These are phyloP conservation scores for Plenodomus lindquistii DNA, from an alignment of 2,329 filamentous ascomycete genomes.

Conservation along the genomic window DNA sequence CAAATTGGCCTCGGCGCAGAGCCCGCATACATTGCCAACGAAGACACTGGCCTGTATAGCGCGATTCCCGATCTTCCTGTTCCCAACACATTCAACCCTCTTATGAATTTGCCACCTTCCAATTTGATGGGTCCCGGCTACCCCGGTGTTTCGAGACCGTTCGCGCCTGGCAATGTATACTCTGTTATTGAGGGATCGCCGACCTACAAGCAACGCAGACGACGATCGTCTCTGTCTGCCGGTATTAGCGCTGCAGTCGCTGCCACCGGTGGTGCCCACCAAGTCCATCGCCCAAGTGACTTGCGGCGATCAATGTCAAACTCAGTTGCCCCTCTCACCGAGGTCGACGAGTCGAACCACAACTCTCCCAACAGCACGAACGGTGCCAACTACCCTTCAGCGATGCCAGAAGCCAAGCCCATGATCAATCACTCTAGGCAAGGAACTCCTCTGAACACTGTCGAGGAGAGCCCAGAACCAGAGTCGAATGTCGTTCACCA, in stretches of 20 bases:
- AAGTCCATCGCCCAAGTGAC: slow-evolving; percentile 81
- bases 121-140: slow-evolving; percentile 82
- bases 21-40: slow-evolving; percentile 96
- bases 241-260: slow-evolving; percentile 74
- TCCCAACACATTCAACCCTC: slow-evolving; percentile 77
- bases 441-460: slow-evolving; percentile 82
- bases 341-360: slow-evolving; percentile 76
- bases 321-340: slow-evolving; percentile 79
- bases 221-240: slow-evolving; percentile 89
- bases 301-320: slow-evolving; percentile 87
- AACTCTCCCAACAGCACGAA: slow-evolving; percentile 79
- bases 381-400: slow-evolving; percentile 58
- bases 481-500: slow-evolving; percentile 71
- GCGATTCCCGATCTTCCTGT: slow-evolving; percentile 87
- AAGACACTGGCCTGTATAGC: slow-evolving; percentile 94
- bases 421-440: slow-evolving; percentile 82
- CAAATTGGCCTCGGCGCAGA: slow-evolving; percentile 78
- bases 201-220: slow-evolving; percentile 95
- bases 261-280: slow-evolving; percentile 58
- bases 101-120: slow-evolving; percentile 88
- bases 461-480: slow-evolving; percentile 79
- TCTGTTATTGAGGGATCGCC: slow-evolving; percentile 97
- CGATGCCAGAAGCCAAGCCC: slow-evolving; percentile 73
- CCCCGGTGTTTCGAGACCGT: slow-evolving; percentile 67
- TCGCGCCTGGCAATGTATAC: slow-evolving; percentile 81